Base-by-base conservation (phyloP, 371 early-diverging fungal genomes). In the Capillidium rhysosporum region DNA sequence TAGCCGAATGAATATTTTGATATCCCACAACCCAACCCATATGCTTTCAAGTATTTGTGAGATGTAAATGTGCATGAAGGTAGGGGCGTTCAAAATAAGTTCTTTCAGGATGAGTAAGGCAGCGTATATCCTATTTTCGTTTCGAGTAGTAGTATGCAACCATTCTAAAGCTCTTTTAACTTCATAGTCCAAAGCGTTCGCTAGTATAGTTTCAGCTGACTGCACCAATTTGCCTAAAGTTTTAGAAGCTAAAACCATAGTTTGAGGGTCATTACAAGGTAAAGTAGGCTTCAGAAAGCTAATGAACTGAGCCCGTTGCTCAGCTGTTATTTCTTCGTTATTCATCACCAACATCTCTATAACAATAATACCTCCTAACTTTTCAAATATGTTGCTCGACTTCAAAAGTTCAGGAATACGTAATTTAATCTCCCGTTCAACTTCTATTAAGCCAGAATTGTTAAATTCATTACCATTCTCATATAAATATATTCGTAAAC, bases 91-190 rank as follows among this genome's bases (percentile, higher is more conserved):
- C 29, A 72, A 63, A 12, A 86, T 82, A 16, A 93, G 67, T 57
- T 86, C 90, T 20, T 80, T 75, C 8, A 97, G 63, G 1, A 97
- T 77, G 5, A 88, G 66, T 7, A 92, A 86, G 39, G 95, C 89
- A 2, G 93, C 88, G 61, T 86, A 76, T 40, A 90, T 69, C 49
- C 86, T 69, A 0, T 77, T 69, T 54, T 92, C 90, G 34, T 74
- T 72, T 7, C 82, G 69, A 47, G 84, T 85, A 43, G 9, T 63
- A 76, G 80, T 83, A 64, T 86, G 88, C 38, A 92, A 67, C 85
- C 87, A 90, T 63, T 92, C 93, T 23, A 92, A 57, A 0, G 89
- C 84, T 53, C 86, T 70, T 60, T 86, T 86, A 8, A 89, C 82
- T 64, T 92, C 89, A 46, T 80, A 79, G 53, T 89, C 88, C 1